Evolutionary conservation across 305 asterid species (phyloP).

Genomic region (Fraxinus greggii): DNA sequence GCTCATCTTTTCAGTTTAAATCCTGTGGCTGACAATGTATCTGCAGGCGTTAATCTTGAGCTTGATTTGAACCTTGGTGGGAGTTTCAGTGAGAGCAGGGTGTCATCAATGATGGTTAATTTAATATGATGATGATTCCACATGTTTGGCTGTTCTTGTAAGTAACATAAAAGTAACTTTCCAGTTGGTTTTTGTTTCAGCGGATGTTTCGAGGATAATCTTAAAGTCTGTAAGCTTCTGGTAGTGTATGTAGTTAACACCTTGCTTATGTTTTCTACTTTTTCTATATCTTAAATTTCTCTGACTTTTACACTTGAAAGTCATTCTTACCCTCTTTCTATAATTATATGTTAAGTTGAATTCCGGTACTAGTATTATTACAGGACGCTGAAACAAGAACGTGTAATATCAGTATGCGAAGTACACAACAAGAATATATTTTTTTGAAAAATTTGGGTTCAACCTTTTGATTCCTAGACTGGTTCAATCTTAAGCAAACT

Average conservation of each 20-base stretch:
- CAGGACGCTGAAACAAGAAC: not conserved
- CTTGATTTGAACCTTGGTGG: constrained; percentile 45
- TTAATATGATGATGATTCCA: not conserved
- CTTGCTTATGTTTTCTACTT: not conserved
- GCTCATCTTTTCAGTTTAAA: constrained; percentile 55
- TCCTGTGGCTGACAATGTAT: constrained; percentile 1
- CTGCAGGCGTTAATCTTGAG: constrained; percentile 29
- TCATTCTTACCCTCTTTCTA: not conserved
- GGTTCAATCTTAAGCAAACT: not conserved
- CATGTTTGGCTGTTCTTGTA: not conserved
- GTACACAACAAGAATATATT: not conserved
- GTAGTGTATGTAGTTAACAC: not conserved
- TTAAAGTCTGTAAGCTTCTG: not conserved
- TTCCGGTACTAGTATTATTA: not conserved
- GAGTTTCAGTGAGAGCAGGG: constrained; percentile 17
- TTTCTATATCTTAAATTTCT: not conserved
- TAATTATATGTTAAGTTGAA: not conserved
- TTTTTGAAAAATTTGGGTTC: not conserved
- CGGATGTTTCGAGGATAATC: not conserved
- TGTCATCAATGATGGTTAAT: constrained; percentile 24
- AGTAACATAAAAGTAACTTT: not conserved
- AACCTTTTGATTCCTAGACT: not conserved
- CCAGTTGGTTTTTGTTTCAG: not conserved
- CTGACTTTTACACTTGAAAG: not conserved
- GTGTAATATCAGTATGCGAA: not conserved